Evolutionary conservation across 257 asterid genomes (phyloP), one percentile per base, ranked within the genome.

Genomic region (Ilex asprella): DNA sequence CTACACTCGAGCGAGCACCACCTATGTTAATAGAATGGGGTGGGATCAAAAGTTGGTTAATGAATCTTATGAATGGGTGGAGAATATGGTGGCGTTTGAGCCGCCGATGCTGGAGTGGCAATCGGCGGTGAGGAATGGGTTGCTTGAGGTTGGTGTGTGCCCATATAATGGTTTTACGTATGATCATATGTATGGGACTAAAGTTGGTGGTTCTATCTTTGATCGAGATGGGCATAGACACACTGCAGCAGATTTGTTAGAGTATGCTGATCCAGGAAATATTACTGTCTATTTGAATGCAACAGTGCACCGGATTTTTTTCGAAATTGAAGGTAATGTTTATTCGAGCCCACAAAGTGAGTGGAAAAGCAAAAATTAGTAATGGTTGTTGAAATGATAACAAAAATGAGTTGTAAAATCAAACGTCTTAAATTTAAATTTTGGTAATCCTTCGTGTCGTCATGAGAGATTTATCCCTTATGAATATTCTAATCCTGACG

Each of bases 61-160:
- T 9, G 78, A 79, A 60, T 84, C 98, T 16, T 88, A 80, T 53
- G 78, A 72, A 53, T 91, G 96, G 98, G 94, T 73, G n/a, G 98
- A 91, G 73, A 55, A 58, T 56, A 88, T 79, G 75, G 86, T 88
- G 68, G 98, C 67, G 30, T 84, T 84, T 59, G 16, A 39, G 66
- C 96, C 96, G 15, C 32, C 21, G 27, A 64, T 82, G 64, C 3
- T 2, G 66, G 63, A 39, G 67, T 91, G 96, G 95, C 94, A 91
- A 57, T 68, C 86, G 16, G 98, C 95, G 6, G 86, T 91, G 62
- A 78, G 77, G 59, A 78, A 62, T 58, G 95, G 95, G 1, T 53
- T 91, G 68, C 47, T 88, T 6, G 91, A 78, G 9, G 91, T 79
- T 3, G 94, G 95, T 0, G 74, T 79, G 32, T 7, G 6, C 11